A percentile compares a stretch with the other conserved stretches of the same genome.
These are phyloP conservation scores for Carex cristatella DNA, from an alignment of 176 grass and related monocot genomes.

Conservation along the genomic window DNA sequence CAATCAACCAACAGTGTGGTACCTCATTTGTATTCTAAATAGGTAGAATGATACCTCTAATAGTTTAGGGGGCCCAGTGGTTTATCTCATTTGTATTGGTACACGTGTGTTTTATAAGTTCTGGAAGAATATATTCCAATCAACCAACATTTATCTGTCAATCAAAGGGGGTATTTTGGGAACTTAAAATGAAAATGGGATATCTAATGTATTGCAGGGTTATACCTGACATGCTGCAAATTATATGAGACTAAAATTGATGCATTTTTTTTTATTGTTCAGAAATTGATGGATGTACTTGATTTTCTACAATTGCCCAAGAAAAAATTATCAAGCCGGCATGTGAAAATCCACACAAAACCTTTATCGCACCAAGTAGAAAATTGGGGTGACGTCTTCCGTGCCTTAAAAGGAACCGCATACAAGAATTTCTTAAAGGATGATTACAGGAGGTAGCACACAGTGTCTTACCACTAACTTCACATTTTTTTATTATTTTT, in stretches of 20 bases:
- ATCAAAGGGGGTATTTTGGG: not conserved
- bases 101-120: not conserved
- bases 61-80: not conserved
- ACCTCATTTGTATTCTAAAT: not conserved
- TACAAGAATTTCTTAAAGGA: conserved; percentile 57
- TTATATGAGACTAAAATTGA: not conserved
- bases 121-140: not conserved
- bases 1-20: no score
- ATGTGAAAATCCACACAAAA: conserved; percentile 90
- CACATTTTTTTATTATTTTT: not conserved
- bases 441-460: conserved; percentile 39
- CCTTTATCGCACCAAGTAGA: conserved; percentile 54
- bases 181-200: not conserved
- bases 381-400: conserved; percentile 71
- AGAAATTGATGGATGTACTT: conserved; percentile 78
- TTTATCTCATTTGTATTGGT: not conserved
- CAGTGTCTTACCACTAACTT: conserved; percentile 12
- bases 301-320: conserved; percentile 75
- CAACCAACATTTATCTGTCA: conserved; percentile 4
- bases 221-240: not conserved
- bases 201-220: not conserved
- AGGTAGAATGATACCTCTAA: not conserved
- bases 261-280: conserved; percentile 17
- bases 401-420: conserved; percentile 53
- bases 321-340: conserved; percentile 51